Conservation (phyloP, 179 eudicot genomes). For the Vitellaria paradoxa region DNA sequence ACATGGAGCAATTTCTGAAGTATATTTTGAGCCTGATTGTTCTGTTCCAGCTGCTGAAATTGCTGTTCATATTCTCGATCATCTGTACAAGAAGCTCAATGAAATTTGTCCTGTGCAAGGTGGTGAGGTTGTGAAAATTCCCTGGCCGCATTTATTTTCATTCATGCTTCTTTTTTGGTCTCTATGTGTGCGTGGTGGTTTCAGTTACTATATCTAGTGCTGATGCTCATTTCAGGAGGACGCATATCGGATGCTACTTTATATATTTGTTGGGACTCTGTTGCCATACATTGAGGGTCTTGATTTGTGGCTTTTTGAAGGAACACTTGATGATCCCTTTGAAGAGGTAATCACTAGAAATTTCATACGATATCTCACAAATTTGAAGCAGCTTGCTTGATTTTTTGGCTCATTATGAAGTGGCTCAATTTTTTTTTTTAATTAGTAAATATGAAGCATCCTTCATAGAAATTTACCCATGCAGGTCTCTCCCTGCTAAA, state of each 20-base stretch:
- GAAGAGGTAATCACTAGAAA: conserved; percentile 70
- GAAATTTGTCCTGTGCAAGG: conserved; percentile 82
- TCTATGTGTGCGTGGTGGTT: neutral
- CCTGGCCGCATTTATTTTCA: neutral
- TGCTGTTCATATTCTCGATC: conserved; percentile 73
- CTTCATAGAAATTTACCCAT: neutral
- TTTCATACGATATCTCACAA: neutral
- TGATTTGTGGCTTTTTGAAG: conserved; percentile 97
- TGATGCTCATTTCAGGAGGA: conserved; percentile 72
- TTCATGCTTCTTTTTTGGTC: neutral
- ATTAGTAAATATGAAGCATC: neutral
- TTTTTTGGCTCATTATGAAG: neutral
- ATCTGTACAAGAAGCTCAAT: conserved; percentile 74
- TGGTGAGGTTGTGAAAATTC: conserved; percentile 68
- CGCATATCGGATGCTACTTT: conserved; percentile 77
- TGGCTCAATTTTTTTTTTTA: neutral
- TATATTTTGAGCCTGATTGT: conserved; percentile 48
- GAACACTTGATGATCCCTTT: conserved; percentile 91
- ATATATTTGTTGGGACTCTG: conserved; percentile 74
- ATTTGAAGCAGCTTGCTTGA: neutral
- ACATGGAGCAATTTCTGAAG: conserved; percentile 66
- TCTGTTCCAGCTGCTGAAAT: conserved; percentile 74
- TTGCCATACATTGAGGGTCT: conserved; percentile 80
- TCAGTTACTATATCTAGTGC: conserved; percentile 1
- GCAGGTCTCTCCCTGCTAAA: neutral